These are phyloP conservation scores for Glycine tomentella DNA, from an alignment of 306 rosid genomes.

Conservation along the genomic window DNA sequence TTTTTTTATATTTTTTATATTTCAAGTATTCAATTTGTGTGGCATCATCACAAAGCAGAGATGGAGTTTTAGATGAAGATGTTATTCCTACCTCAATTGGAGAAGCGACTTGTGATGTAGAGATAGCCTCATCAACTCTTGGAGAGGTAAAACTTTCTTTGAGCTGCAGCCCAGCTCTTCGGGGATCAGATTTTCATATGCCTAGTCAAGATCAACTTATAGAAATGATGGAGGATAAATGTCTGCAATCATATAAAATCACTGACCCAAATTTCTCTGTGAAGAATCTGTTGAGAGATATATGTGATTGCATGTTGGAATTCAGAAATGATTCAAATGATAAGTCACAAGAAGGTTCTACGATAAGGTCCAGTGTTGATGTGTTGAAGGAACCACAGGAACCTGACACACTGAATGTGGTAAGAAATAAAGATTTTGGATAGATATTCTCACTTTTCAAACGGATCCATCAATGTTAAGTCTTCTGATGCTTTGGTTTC, in stretches of 20 bases:
- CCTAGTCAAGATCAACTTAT: conserved; percentile 78
- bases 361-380: conserved; percentile 48
- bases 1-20: too few species aligned
- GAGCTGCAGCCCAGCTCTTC: conserved; percentile 66
- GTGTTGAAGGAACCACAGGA: conserved; percentile 51
- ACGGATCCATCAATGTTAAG: conserved; percentile 53
- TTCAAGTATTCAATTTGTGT: too few species aligned
- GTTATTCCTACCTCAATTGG: conserved; percentile 46
- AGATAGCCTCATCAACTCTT: conserved; percentile 73
- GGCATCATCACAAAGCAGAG: conserved; percentile 44
- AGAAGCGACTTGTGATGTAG: conserved; percentile 57
- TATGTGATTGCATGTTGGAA: conserved; percentile 85
- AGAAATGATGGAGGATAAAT: conserved; percentile 80
- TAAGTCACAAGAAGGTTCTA: conserved; percentile 64
- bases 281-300: conserved; percentile 67
- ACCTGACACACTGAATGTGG: conserved; percentile 41
- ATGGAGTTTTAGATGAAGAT: conserved; percentile 46
- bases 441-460: conserved; percentile 44
- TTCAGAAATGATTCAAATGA: conserved; percentile 68
- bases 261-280: conserved; percentile 84
- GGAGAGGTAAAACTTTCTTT: conserved; percentile 94
- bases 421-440: conserved; percentile 54
- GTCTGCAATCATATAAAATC: conserved; percentile 76
- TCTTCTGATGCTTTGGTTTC: conserved; percentile 48
- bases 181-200: conserved; percentile 68